Evolutionary conservation across 495 filamentous ascomycete genomes (phyloP).

Genomic region (Penicillium alfredii): DNA sequence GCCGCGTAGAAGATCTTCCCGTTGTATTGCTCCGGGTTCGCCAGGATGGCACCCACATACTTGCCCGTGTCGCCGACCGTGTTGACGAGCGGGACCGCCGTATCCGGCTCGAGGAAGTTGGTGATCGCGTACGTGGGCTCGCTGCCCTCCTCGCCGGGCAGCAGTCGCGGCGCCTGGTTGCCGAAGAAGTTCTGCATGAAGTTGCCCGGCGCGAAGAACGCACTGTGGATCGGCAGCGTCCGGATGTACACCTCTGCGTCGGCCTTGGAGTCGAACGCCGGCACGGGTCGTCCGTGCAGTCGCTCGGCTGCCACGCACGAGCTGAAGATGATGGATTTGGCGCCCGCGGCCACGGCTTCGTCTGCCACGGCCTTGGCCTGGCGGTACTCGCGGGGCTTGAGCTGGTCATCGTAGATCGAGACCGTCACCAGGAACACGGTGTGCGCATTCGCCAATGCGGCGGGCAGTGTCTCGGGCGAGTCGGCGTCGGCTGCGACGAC

Average conservation of each 20-base stretch:
- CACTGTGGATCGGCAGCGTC: slow-evolving; percentile 33
- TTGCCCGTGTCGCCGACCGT: slow-evolving; percentile 44
- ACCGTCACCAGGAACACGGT: slow-evolving; percentile 47
- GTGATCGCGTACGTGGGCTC: slow-evolving; percentile 21
- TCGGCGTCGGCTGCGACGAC: slow-evolving; percentile 44
- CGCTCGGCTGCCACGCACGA: slow-evolving; percentile 28
- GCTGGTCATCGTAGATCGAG: slow-evolving; percentile 27
- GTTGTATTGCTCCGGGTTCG: slow-evolving; percentile 44
- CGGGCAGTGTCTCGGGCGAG: slow-evolving; percentile 31
- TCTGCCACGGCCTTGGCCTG: slow-evolving; percentile 43
- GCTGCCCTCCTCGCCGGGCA: slow-evolving; percentile 2
- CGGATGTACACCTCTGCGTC: slow-evolving; percentile 43
- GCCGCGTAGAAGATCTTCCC: slow-evolving; percentile 42
- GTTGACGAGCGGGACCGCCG: slow-evolving; percentile 39
- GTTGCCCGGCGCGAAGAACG: slow-evolving; percentile 36
- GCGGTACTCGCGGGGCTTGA: slow-evolving; percentile 30
- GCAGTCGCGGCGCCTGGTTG: slow-evolving; percentile 9
- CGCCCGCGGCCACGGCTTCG: slow-evolving; percentile 38
- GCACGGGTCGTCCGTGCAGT: slow-evolving; percentile 17
- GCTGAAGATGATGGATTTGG: slow-evolving; percentile 46
- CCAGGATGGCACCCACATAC: slow-evolving; percentile 47
- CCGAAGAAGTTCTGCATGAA: slow-evolving; percentile 47
- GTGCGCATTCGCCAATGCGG: slow-evolving; percentile 39
- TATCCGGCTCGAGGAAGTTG: slow-evolving; percentile 23
- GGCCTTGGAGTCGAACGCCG: slow-evolving; percentile 40